Conservation (phyloP, 2,329 filamentous ascomycete genomes). For the Lecanicillium sp. region DNA sequence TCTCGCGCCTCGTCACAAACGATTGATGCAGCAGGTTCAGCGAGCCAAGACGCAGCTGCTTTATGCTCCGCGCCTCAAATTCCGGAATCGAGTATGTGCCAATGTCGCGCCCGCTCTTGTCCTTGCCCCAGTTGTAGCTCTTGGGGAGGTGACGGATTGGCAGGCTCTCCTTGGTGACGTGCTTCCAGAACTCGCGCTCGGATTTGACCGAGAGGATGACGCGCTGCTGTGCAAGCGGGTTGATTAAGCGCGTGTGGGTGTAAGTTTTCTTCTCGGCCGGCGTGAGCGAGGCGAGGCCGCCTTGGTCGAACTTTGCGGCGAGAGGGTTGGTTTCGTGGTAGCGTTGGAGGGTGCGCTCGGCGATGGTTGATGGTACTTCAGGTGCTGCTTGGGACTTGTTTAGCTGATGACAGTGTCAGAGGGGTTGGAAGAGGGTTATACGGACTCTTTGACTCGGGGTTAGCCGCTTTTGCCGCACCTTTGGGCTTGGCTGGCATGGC, state of each 20-base stretch:
- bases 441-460: conserved; percentile 4
- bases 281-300: conserved; percentile 35
- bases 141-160: conserved; percentile 35
- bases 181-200: conserved; percentile 51
- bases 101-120: conserved; percentile 40
- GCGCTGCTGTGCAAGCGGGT: conserved; percentile 27
- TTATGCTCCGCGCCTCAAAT: conserved; percentile 32
- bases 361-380: conserved; percentile 31
- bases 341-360: conserved; percentile 37
- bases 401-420: neutral
- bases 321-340: conserved; percentile 43
- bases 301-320: conserved; percentile 30
- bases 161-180: conserved; percentile 42
- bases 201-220: conserved; percentile 34
- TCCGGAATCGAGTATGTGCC: conserved; percentile 38
- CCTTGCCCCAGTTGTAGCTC: conserved; percentile 40
- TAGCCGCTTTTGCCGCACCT: conserved; percentile 4
- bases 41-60: conserved; percentile 32
- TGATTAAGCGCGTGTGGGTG: conserved; percentile 37
- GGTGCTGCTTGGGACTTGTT: neutral
- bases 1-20: conserved; percentile 32
- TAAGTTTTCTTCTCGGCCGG: conserved; percentile 41
- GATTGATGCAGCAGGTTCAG: conserved; percentile 34
- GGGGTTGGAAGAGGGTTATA: neutral
- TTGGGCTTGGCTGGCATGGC: conserved; percentile 10